Conservation (phyloP, 2,329 filamentous ascomycete genomes). For the Corinectria fuckeliana region DNA sequence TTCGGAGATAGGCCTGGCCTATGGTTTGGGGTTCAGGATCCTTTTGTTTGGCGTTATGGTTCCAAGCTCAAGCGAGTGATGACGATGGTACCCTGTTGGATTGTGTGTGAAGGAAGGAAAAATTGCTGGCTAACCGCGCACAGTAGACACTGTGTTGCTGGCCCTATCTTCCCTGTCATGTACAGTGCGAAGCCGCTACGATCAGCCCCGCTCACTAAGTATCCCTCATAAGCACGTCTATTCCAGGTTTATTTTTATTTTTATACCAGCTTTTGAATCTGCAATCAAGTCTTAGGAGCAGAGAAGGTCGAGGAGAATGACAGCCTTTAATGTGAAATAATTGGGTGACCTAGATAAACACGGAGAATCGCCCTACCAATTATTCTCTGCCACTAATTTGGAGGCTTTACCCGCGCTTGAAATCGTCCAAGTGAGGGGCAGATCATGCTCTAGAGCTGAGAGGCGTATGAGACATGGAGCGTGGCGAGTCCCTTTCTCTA, state of each 20-base stretch:
- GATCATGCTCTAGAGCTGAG: too few species aligned
- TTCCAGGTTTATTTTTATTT: too few species aligned
- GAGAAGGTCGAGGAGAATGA: background rate
- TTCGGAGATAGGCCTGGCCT: background rate
- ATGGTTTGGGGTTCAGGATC: background rate
- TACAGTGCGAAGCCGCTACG: background rate
- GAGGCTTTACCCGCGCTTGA: background rate
- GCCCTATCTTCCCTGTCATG: background rate
- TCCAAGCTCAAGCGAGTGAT: background rate
- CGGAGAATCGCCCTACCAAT: too few species aligned
- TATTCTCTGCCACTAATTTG: background rate
- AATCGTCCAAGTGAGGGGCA: background rate
- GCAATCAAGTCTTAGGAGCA: background rate
- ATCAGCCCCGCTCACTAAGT: slow-evolving; percentile 3
- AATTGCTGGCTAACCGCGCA: slow-evolving; percentile 5
- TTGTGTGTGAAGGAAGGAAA: slow-evolving; percentile 8
- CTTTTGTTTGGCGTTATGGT: background rate
- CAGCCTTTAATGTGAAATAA: background rate
- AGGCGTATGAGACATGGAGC: too few species aligned
- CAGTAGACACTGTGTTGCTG: slow-evolving; percentile 11
- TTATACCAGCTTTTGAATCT: background rate
- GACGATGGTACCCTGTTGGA: slow-evolving; percentile 1
- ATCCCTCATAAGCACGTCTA: background rate
- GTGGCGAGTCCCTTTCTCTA: too few species aligned
- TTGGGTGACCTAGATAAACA: background rate